Base-by-base conservation (phyloP, 805 yeast species). In the Priceomyces carsonii region DNA sequence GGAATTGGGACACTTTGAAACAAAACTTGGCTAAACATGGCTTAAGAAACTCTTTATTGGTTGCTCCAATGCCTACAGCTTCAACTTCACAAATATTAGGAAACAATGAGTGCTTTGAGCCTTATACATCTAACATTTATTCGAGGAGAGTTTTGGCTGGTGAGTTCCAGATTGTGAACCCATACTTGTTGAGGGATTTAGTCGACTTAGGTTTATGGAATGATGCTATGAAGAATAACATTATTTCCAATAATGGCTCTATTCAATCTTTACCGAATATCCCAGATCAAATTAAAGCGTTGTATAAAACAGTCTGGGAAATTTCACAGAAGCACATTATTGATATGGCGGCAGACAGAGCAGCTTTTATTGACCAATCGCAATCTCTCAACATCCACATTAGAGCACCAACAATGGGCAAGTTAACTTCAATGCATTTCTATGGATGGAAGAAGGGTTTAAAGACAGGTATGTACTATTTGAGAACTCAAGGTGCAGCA, bases 391-490 rank as follows among this genome's bases (percentile, higher is more conserved):
- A 91, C 61, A 80, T 93, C 45, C 90, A 87, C 68, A 73, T 93
- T 62, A 79, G 77, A 58, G 82, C 81, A 42, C 97, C 97, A 41
- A 89, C 98, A 2, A 85, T 88, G 91, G 95, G 96, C 53, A 93
- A 93, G 63, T 75, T 93, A 57, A 93, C 98, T 5, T 80, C 93
- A 46, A 93, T 93, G 97, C 99, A 93, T 63, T 93, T 93, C 73
- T 91, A 93, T 59, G 98, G 96, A 31, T 93, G 99, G 99, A 85
- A 86, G 72, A 88, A 85, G 71, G 99, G 99, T 42, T 77, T 93
- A 59, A 93, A 93, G 76, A 93, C 99, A 4, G 99, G 99, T 55
- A 91, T 93, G 95, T 93, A 93, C 73, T 93, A 93, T 66, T 72
- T 93, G 62, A 82, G 98, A 66, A 91, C 98, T 8, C 95, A 87